Conservation (phyloP, 2,329 filamentous ascomycete genomes). For the Ophiognomonia clavigignenti-juglandacearum region DNA sequence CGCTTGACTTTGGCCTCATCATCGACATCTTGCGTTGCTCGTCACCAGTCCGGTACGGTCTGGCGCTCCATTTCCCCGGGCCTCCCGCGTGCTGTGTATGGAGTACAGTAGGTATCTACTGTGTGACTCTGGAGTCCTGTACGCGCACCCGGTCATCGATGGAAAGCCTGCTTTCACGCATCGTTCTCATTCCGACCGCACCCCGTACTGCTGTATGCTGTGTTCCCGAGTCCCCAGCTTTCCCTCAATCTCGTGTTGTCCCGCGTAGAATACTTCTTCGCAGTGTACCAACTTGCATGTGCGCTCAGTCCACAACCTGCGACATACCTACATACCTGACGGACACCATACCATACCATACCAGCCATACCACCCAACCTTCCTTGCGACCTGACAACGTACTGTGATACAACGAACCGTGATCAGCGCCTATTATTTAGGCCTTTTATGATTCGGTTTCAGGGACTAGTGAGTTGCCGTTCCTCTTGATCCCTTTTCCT, state of each 20-base stretch:
- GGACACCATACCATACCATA: too few relatives aligned
- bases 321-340: slow-evolving; percentile 15
- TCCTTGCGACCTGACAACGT: slow-evolving; percentile 6
- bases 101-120: too few relatives aligned
- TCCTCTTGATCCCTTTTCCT: background rate
- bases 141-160: too few relatives aligned
- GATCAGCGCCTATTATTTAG: slow-evolving; percentile 11
- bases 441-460: slow-evolving; percentile 13
- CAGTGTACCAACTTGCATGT: slow-evolving; percentile 9
- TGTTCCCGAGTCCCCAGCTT: slow-evolving; percentile 2
- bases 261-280: slow-evolving; percentile 6
- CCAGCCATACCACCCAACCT: too few relatives aligned
- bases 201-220: too few relatives aligned
- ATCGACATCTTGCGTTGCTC: slow-evolving; percentile 4
- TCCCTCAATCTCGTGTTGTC: slow-evolving; percentile 4
- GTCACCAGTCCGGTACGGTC: background rate
- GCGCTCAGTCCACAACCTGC: slow-evolving; percentile 13
- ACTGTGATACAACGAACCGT: slow-evolving; percentile 10
- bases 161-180: background rate
- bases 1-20: slow-evolving; percentile 1
- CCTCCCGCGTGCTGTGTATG: background rate
- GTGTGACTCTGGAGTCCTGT: background rate
- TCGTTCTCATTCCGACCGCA: too few relatives aligned
- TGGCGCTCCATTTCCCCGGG: background rate
- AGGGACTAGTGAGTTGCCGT: slow-evolving; percentile 11